Evolutionary conservation across 192 early-diverging fungal genomes (phyloP), one percentile per base, ranked within the genome.

Genomic region (Linnemannia schmuckeri): DNA sequence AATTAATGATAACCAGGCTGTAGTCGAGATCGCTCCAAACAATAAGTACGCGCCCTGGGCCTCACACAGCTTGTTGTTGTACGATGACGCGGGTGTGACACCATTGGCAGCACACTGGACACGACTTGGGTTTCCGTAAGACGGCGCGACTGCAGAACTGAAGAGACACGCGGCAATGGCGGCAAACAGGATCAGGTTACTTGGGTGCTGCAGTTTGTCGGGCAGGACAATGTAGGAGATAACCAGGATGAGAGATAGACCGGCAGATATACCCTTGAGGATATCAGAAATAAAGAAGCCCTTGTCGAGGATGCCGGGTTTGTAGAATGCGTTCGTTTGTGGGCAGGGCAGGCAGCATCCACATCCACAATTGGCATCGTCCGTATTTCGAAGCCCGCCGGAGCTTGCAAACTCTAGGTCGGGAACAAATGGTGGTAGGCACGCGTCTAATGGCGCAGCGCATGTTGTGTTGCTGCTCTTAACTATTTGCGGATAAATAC

Each of bases 281-380:
- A 89, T 75, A 80, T 91, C 83, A 6, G 90, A 87, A n/a, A 88
- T 81, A 61, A 89, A 75, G 68, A 88, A 89, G 4, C 83, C 89
- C 22, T 75, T 72, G 18, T 83, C 72, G n/a, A 85, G 52, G 76
- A 89, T 76, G 30, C 83, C 89, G 0, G 52, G 66, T 46, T 86
- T 81, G 47, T 91, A 91, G 40, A 89, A 89, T 12, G 80, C 82
- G 40, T 91, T 76, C 68, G 89, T 89, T 22, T 79, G 80, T 17
- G 90, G 90, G 71, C 90, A 91, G 41, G 89, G 90, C 33, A 89
- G 74, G 70, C 89, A 89, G 57, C 90, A 91, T 66, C 90, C 90
- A 38, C 78, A 72, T 20, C 81, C 82, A n/a, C 79, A 83, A 44
- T 72, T 57, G 24, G 20, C n/a, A 71, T 76, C 85, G 30, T 81